A percentile compares a stretch with the other conserved stretches of the same genome.
Evolutionary conservation across 2,329 filamentous ascomycete genomes (phyloP).

Genomic region (Colletotrichum cordylinicola): DNA sequence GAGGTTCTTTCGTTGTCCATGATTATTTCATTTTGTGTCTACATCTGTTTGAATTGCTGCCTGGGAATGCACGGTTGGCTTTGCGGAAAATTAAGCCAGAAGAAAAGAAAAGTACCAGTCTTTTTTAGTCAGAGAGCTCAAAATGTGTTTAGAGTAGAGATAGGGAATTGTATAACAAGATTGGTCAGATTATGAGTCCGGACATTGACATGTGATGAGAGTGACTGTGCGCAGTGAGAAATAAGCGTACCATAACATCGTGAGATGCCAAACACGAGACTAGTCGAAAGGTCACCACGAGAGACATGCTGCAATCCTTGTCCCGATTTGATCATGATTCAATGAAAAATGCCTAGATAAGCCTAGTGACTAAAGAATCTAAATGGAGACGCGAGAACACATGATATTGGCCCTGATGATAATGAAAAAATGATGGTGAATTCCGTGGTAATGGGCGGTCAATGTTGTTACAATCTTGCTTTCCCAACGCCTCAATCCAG

Average conservation of each 20-base stretch:
- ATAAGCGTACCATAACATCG: background rate
- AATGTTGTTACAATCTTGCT: slow-evolving; percentile 2
- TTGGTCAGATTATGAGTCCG: background rate
- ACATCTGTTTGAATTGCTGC: background rate
- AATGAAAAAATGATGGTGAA: background rate
- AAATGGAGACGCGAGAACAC: background rate
- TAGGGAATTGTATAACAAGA: background rate
- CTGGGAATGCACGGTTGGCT: background rate
- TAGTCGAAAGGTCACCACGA: background rate
- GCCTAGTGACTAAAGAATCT: background rate
- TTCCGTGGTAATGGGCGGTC: background rate
- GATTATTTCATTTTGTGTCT: background rate
- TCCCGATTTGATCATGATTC: background rate
- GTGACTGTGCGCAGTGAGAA: background rate
- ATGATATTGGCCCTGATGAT: background rate
- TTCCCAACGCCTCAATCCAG: background rate
- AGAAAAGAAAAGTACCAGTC: background rate
- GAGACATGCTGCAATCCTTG: accelerated
- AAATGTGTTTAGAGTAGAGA: background rate
- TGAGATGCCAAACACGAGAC: background rate
- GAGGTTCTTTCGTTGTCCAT: background rate
- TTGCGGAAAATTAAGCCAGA: background rate
- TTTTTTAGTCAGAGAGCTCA: background rate
- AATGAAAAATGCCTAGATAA: background rate
- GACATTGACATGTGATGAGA: background rate